Percentiles rank a stretch among this genome's conserved stretches.
These are phyloP conservation scores for Nemophila menziesii DNA, from an alignment of 257 asterid species.

Conservation along the genomic window DNA sequence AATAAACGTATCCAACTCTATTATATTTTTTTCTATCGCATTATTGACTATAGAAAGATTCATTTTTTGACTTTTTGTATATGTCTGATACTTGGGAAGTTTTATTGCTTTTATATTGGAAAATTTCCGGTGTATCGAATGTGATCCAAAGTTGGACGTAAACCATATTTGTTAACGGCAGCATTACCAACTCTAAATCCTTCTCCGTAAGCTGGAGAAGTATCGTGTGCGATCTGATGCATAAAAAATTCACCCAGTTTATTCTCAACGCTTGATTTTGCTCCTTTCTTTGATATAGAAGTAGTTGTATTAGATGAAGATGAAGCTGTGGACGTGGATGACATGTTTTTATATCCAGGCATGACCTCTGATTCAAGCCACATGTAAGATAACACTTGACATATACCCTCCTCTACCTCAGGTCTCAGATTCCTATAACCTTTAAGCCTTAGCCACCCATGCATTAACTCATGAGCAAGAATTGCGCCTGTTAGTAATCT, in stretches of 20 bases:
- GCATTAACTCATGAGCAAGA: constrained; percentile 97
- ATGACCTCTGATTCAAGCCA: constrained; percentile 87
- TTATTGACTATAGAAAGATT: background rate
- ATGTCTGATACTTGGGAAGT: no score
- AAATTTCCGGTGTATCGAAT: constrained; percentile 50
- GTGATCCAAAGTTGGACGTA: constrained; percentile 68
- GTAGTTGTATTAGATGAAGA: constrained; percentile 31
- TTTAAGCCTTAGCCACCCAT: constrained; percentile 90
- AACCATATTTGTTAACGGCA: constrained; percentile 68
- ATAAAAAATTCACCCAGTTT: constrained; percentile 80
- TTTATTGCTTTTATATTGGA: constrained; percentile 26
- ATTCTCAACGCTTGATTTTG: constrained; percentile 50
- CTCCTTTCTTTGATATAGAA: constrained; percentile 47
- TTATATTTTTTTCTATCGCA: background rate
- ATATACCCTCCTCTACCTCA: constrained; percentile 91
- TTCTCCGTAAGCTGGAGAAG: constrained; percentile 88
- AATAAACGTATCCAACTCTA: background rate
- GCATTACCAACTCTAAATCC: constrained; percentile 76
- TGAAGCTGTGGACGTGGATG: constrained; percentile 36
- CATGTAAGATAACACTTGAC: constrained; percentile 83
- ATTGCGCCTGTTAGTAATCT: constrained; percentile 93
- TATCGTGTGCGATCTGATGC: constrained; percentile 81
- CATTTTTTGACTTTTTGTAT: background rate
- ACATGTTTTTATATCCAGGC: constrained; percentile 34
- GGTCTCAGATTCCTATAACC: constrained; percentile 75